Percentiles rank a stretch among this genome's conserved stretches.
These are phyloP conservation scores for Phallus indusiatus DNA, from an alignment of 768 basidiomycete species.

Conservation along the genomic window DNA sequence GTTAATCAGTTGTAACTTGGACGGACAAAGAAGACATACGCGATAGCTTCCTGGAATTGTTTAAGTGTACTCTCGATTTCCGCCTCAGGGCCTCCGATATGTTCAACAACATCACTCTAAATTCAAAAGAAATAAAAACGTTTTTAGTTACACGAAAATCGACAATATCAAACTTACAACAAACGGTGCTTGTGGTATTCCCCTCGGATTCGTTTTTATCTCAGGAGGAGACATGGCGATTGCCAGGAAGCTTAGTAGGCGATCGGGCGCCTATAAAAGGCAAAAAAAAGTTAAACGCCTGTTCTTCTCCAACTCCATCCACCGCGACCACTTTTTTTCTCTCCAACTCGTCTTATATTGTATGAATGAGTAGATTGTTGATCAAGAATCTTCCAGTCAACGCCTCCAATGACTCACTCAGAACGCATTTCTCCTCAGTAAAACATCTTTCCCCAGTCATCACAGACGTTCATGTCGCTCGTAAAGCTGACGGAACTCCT, in stretches of 20 bases:
- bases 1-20: conserved; percentile 4
- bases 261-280: background rate
- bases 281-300: background rate
- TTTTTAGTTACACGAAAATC: background rate
- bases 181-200: conserved; percentile 93
- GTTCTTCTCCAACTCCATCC: background rate
- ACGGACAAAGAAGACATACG: conserved; percentile 45
- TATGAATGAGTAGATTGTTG: conserved; percentile 69
- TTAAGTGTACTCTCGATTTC: conserved; percentile 72
- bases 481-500: conserved; percentile 67
- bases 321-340: background rate
- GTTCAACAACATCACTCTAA: conserved; percentile 81
- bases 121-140: background rate
- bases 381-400: conserved; percentile 73
- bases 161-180: conserved; percentile 52
- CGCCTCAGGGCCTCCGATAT: conserved; percentile 68
- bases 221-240: conserved; percentile 12
- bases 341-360: background rate
- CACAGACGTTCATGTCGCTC: conserved; percentile 80
- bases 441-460: conserved; percentile 51
- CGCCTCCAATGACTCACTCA: conserved; percentile 52
- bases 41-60: conserved; percentile 84
- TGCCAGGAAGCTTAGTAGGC: background rate
- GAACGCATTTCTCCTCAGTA: conserved; percentile 53
- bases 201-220: conserved; percentile 68